Evolutionary conservation across 768 basidiomycete genomes (phyloP), one percentile per base, ranked within the genome.

Genomic region (Boletus sp.): DNA sequence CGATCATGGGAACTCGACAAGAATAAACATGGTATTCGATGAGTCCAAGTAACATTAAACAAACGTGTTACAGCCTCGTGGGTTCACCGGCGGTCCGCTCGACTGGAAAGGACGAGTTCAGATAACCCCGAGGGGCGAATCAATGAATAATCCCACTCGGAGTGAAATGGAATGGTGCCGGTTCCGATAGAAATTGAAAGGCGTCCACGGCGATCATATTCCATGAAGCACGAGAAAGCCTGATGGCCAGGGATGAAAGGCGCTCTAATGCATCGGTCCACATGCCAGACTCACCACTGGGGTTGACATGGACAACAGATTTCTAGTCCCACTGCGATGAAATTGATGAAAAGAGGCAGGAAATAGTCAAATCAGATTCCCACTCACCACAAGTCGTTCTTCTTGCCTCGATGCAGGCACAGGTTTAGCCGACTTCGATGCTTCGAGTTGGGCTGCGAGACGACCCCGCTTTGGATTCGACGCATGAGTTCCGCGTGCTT

Each of bases 391-490:
- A 59, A 78, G 70, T 48, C 55, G 62, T 48, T 72, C 75, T 62
- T 77, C 72, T 62, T 72, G 69, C 57, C 68, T 69, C 59, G 70
- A 63, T 62, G 75, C 69, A 56, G 78, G 72, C 41, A 65, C 67
- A 58, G 61, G 64, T 59, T 68, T 71, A 29, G 66, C 64, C 50
- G 67, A 45, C 65, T 72, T 79, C 49, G 70, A 69, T 37, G 70
- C 73, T 64, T 75, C 74, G 50, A 77, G 58, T 50, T 78, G 70
- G 41, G 71, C 72, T 17, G 79, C 72, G 52, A 80, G 74, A 56
- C 60, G 70, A 43, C 79, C 79, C 58, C 67, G 62, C 59, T 75
- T 79, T 35, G 78, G 78, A 67, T 80, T 79, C 49, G 74, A 69
- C 51, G 70, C 62, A 58, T 66, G 73, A 56, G 70, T 73, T 40